These are phyloP conservation scores for Trypanosoma grayi DNA, from an alignment of 208 protist genomes.

Conservation along the genomic window DNA sequence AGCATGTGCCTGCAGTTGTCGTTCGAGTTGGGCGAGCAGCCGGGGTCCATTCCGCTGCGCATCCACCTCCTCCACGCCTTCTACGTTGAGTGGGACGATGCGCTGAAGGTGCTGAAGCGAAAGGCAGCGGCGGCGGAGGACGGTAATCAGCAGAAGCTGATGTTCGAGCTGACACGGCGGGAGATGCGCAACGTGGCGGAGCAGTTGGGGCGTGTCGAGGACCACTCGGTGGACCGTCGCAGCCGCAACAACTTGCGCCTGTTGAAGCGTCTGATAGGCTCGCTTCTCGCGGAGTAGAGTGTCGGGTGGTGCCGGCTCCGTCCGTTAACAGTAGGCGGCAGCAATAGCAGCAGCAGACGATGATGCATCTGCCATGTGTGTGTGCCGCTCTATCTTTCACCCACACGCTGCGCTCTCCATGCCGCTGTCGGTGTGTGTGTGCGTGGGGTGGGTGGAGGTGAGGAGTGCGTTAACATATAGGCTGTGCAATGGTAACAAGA, in stretches of 20 bases:
- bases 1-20: constrained; percentile 82
- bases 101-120: constrained; percentile 57
- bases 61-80: constrained; percentile 70
- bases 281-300: constrained; percentile 38
- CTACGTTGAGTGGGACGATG: constrained; percentile 88
- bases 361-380: too few species aligned
- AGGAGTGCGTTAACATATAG: background rate
- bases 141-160: constrained; percentile 21
- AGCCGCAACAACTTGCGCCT: constrained; percentile 72
- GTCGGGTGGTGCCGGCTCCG: too few species aligned
- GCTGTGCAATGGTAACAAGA: background rate
- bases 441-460: background rate
- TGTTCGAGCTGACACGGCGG: constrained; percentile 59
- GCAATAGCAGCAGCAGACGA: too few species aligned
- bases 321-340: too few species aligned
- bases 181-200: constrained; percentile 59
- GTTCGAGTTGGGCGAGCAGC: constrained; percentile 57
- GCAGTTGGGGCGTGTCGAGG: constrained; percentile 44
- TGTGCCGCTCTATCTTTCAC: too few species aligned
- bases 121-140: constrained; percentile 46
- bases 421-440: background rate
- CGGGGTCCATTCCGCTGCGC: constrained; percentile 60
- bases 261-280: constrained; percentile 53
- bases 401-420: too few species aligned
- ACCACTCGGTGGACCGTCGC: constrained; percentile 58